Percentiles rank a stretch among this genome's conserved stretches.
These are phyloP conservation scores for Ceratocystis harringtonii DNA, from an alignment of 2,329 filamentous ascomycete species.

Conservation along the genomic window DNA sequence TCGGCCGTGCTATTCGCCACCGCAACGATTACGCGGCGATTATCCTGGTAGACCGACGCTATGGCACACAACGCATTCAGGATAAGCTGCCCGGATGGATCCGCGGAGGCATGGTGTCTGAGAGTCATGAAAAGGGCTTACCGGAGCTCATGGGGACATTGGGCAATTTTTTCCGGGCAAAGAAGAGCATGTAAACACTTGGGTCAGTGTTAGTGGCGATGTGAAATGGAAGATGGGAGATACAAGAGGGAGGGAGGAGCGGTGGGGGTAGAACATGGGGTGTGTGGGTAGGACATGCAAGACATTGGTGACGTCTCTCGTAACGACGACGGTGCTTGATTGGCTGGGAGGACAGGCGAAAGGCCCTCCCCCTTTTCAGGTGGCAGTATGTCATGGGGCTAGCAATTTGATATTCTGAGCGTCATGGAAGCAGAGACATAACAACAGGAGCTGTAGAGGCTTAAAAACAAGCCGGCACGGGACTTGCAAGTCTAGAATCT, in stretches of 20 bases:
- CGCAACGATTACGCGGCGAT: conserved; percentile 81
- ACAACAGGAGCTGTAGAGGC: neutral
- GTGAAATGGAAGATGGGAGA: neutral
- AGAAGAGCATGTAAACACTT: conserved; percentile 23
- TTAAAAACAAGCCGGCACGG: neutral
- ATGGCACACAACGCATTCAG: conserved; percentile 56
- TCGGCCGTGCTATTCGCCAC: conserved; percentile 83
- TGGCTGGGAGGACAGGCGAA: neutral
- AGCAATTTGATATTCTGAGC: neutral
- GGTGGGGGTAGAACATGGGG: neutral
- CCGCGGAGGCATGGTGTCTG: conserved; percentile 45
- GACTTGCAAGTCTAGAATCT: neutral
- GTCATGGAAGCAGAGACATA: neutral
- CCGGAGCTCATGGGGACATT: conserved; percentile 44
- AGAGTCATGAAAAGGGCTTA: conserved; percentile 36
- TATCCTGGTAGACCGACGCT: conserved; percentile 67
- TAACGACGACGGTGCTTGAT: neutral
- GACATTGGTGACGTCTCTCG: neutral
- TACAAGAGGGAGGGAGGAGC: neutral
- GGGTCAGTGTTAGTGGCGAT: neutral
- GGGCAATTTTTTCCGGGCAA: conserved; percentile 42
- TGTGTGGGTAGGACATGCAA: neutral
- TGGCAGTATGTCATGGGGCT: neutral
- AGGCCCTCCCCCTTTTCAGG: neutral
- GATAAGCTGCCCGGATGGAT: conserved; percentile 86